phyloP scores from a whole-genome alignment of 2,329 filamentous ascomycete genomes.

The Sporothrix schenckii region DNA sequence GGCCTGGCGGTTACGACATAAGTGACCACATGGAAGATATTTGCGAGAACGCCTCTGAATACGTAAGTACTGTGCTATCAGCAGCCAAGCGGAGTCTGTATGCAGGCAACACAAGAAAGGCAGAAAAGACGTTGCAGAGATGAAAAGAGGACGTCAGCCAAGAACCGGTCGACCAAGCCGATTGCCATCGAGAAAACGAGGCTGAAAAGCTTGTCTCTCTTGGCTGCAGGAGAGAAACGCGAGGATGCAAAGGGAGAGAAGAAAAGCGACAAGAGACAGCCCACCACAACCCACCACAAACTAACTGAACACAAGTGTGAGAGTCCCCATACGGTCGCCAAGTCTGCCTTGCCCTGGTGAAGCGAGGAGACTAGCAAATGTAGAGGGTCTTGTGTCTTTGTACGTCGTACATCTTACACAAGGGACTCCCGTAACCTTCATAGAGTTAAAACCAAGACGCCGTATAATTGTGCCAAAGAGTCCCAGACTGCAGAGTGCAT shows the following conservation, averaged over 20 bases:
- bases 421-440: too few relatives aligned
- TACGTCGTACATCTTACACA: too few relatives aligned
- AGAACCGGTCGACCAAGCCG: not conserved
- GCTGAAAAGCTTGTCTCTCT: conserved; percentile 18
- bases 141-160: not conserved
- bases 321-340: too few relatives aligned
- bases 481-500: not conserved
- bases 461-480: not conserved
- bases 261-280: not conserved
- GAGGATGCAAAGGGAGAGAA: not conserved
- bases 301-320: too few relatives aligned
- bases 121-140: not conserved
- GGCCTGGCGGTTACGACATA: too few relatives aligned
- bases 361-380: too few relatives aligned
- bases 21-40: too few relatives aligned
- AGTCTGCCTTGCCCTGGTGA: too few relatives aligned
- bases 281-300: not conserved
- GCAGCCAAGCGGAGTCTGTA: too few relatives aligned
- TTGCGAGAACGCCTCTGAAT: too few relatives aligned
- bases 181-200: not conserved
- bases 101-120: not conserved
- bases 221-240: not conserved
- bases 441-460: not conserved
- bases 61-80: too few relatives aligned
- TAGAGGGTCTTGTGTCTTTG: too few relatives aligned